Percentiles rank a stretch among this genome's conserved stretches.
These are phyloP conservation scores for Vitis hybrid DNA, from an alignment of 177 flowering plant genomes.

Conservation along the genomic window DNA sequence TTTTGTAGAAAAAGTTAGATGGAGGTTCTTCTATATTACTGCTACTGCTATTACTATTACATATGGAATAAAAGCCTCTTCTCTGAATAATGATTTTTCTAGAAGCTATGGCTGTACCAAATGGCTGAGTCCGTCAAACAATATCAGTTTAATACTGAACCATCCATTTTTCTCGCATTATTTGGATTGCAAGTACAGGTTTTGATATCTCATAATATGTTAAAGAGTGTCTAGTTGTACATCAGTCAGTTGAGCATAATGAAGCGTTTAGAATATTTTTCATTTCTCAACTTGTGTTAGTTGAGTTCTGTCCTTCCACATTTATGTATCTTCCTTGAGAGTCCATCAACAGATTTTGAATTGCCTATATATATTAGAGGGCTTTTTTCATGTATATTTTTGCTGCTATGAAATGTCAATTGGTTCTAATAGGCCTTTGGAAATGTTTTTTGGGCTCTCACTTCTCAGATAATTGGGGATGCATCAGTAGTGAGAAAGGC, in stretches of 20 bases:
- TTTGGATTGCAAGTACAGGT: not conserved
- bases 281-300: not conserved
- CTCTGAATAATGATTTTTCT: too few species aligned
- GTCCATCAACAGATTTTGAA: not conserved
- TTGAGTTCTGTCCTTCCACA: not conserved
- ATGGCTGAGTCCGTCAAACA: too few species aligned
- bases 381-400: not conserved
- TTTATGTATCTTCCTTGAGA: not conserved
- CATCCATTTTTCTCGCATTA: not conserved
- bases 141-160: not conserved
- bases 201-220: not conserved
- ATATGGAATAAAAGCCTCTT: too few species aligned
- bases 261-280: not conserved
- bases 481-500: slow-evolving; percentile 74
- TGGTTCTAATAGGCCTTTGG: not conserved
- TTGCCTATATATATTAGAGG: not conserved
- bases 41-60: too few species aligned
- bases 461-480: slow-evolving; percentile 74
- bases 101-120: too few species aligned
- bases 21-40: too few species aligned
- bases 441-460: not conserved
- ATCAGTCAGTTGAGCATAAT: not conserved
- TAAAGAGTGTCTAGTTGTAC: too few species aligned
- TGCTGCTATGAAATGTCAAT: not conserved
- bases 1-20: too few species aligned